phyloP scores from a whole-genome alignment of 2,329 filamentous ascomycete genomes.

The Myrmaecium sp. region DNA sequence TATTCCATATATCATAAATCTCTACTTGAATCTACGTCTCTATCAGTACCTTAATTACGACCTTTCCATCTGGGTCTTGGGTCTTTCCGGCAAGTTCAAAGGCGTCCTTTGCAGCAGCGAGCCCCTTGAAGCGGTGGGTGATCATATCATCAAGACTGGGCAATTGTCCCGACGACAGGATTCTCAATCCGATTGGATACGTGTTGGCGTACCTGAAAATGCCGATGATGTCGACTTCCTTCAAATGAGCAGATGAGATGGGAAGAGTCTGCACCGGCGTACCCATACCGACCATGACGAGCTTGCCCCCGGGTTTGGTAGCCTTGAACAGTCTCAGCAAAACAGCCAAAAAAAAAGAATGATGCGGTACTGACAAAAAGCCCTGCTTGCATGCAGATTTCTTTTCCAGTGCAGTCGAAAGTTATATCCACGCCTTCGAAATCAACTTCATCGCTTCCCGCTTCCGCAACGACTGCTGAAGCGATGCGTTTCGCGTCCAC shows the following conservation, averaged over 20 bases:
- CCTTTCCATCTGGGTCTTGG: constrained; percentile 32
- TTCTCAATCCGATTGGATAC: constrained; percentile 36
- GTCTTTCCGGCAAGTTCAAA: constrained; percentile 35
- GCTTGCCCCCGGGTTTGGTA: constrained; percentile 31
- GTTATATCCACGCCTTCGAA: constrained; percentile 24
- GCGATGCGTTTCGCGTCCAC: constrained; percentile 19
- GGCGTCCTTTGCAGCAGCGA: constrained; percentile 32
- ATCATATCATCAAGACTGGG: constrained; percentile 34
- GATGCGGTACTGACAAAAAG: constrained; percentile 17
- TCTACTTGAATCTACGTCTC: constrained; percentile 3
- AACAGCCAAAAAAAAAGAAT: background rate
- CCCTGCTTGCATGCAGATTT: constrained; percentile 25
- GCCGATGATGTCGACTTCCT: constrained; percentile 40
- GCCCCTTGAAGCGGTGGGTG: constrained; percentile 32
- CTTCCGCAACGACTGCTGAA: constrained; percentile 18
- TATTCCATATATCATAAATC: no score
- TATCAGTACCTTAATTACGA: constrained; percentile 38
- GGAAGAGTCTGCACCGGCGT: constrained; percentile 49
- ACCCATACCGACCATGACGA: constrained; percentile 48
- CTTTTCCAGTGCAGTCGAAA: constrained; percentile 26
- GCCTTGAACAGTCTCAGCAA: constrained; percentile 10
- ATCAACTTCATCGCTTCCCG: constrained; percentile 17
- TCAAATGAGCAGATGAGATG: constrained; percentile 35
- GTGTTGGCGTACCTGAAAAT: constrained; percentile 39
- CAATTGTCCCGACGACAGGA: constrained; percentile 33